These are phyloP conservation scores for Rhinocladiella mackenziei DNA, from an alignment of 2,329 filamentous ascomycete species.

Conservation along the genomic window DNA sequence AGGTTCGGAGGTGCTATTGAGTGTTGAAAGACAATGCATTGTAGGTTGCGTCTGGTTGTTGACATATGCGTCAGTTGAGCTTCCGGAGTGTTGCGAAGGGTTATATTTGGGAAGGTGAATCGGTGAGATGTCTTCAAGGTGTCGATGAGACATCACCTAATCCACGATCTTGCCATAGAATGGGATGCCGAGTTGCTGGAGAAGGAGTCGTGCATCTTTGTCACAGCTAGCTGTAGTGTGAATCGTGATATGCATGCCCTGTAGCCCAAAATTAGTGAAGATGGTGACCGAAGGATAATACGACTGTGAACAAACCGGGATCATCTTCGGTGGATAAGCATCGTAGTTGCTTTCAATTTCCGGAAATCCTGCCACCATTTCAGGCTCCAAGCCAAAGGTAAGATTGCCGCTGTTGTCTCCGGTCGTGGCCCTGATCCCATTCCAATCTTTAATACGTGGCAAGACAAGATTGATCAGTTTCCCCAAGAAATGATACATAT, in stretches of 20 bases:
- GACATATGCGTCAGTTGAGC: too few relatives aligned
- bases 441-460: conserved; percentile 95
- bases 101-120: background rate
- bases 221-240: conserved; percentile 83
- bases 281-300: conserved; percentile 50
- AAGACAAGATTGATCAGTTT: conserved; percentile 87
- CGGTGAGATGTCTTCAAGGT: background rate
- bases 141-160: conserved; percentile 31
- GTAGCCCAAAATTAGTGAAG: conserved; percentile 47
- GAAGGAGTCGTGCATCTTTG: conserved; percentile 73
- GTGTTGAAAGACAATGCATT: too few relatives aligned
- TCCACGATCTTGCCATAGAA: conserved; percentile 72
- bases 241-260: conserved; percentile 76
- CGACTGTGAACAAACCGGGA: conserved; percentile 52
- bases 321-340: conserved; percentile 36
- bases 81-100: too few relatives aligned
- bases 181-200: conserved; percentile 69
- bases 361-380: conserved; percentile 78
- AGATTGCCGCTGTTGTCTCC: conserved; percentile 89
- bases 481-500: conserved; percentile 84
- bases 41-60: too few relatives aligned
- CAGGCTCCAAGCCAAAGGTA: conserved; percentile 70
- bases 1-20: too few relatives aligned
- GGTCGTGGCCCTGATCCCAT: conserved; percentile 68
- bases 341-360: conserved; percentile 95